Base-by-base conservation (phyloP, 176 grass and related monocot genomes). In the Juncus effusus region DNA sequence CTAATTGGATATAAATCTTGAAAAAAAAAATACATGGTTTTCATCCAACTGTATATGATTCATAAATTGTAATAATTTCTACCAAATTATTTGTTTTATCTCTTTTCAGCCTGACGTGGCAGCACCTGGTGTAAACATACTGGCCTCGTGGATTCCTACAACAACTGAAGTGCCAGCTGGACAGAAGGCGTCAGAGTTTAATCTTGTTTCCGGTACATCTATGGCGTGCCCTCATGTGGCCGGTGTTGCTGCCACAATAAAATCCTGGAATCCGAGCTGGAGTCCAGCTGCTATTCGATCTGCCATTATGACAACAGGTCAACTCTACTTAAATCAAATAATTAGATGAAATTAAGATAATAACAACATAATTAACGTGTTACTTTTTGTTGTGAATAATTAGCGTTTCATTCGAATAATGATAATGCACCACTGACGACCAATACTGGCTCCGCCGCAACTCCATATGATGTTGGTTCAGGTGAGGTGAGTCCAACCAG, bases 201-300 rank as follows among this genome's bases (percentile, higher is more conserved):
- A 96, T 12, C 66, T 96, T 4, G 77, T 86, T 36, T 96, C 92
- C 0, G 87, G 92, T 13, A 96, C 92, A 36, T 96, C 92, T 65
- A 96, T 96, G 87, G 87, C 87, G 3, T 96, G 92, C 60, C 92
- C 87, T 1, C 92, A 96, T 72, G 85, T 91, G 8, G 77, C 87
- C 1, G 85, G 85, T 0, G 82, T 80, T 0, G 87, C 87, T 2
- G 85, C 92, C 3, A 91, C 79, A 0, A 42, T 96, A 13, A 91
- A 69, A 57, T 53, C 87, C 10, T 91, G 92, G 92, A 88, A 96
- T n/a, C 87, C 87, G 1, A 77, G 76, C 7, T 91, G 92, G 92
- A 96, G 84, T 59, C 92, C 87, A 0, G 82, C 84, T 3, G 92
- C 87, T 6, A 74, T 96, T 72, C 56, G 92, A 10, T 96, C 92